Percentiles rank a stretch among this genome's conserved stretches.
These are phyloP conservation scores for Polytolypa hystricis DNA, from an alignment of 2,329 filamentous ascomycete genomes.

Conservation along the genomic window DNA sequence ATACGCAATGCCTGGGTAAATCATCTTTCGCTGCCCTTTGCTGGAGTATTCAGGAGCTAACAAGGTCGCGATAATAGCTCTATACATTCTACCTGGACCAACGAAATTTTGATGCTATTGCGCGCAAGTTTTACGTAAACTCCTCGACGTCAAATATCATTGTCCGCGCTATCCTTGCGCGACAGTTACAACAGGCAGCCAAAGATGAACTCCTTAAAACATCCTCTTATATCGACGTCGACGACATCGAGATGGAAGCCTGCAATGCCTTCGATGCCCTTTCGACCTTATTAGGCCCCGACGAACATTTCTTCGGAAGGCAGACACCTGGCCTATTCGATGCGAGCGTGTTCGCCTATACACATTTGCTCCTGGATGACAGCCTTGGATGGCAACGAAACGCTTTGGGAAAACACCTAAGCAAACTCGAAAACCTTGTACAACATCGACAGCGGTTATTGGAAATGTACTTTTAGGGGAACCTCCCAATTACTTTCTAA, in stretches of 20 bases:
- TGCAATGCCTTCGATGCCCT: slow-evolving; percentile 53
- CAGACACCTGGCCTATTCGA: slow-evolving; percentile 64
- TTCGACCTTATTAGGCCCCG: slow-evolving; percentile 45
- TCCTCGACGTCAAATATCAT: slow-evolving; percentile 48
- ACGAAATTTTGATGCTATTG: slow-evolving; percentile 53
- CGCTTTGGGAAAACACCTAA: slow-evolving; percentile 46
- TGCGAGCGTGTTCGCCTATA: slow-evolving; percentile 82
- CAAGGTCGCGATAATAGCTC: slow-evolving; percentile 39
- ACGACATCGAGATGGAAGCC: slow-evolving; percentile 49
- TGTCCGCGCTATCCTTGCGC: slow-evolving; percentile 52
- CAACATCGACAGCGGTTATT: slow-evolving; percentile 52
- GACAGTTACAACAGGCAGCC: slow-evolving; percentile 62
- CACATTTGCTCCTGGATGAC: slow-evolving; percentile 63
- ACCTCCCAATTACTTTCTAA: background rate
- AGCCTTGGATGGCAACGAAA: slow-evolving; percentile 53
- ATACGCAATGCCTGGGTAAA: slow-evolving; percentile 78
- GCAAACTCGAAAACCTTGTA: slow-evolving; percentile 50
- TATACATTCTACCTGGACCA: slow-evolving; percentile 69
- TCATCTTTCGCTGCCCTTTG: slow-evolving; percentile 5
- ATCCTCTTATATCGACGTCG: slow-evolving; percentile 42
- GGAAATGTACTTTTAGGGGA: slow-evolving; percentile 36
- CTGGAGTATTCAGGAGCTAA: slow-evolving; percentile 8
- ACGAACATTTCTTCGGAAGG: slow-evolving; percentile 51
- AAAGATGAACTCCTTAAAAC: slow-evolving; percentile 60
- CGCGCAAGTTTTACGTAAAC: slow-evolving; percentile 59